A percentile compares a stretch with the other conserved stretches of the same genome.
These are phyloP conservation scores for Dendrocalamus sinicus DNA, from an alignment of 176 grass and related monocot species.

Conservation along the genomic window DNA sequence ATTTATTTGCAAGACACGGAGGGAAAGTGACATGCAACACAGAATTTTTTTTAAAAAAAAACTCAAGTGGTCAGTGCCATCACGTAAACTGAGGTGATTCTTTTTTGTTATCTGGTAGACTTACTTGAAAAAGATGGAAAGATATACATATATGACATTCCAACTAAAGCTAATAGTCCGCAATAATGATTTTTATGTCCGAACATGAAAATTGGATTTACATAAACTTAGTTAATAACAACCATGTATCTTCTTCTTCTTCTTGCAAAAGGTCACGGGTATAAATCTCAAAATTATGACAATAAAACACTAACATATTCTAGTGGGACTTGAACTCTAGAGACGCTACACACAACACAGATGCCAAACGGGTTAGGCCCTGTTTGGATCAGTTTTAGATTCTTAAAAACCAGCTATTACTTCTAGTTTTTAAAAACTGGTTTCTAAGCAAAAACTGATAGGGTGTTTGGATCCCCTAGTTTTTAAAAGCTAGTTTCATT, in stretches of 20 bases:
- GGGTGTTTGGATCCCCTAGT: too few relatives aligned
- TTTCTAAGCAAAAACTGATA: too few relatives aligned
- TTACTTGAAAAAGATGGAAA: background rate
- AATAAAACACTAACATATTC: too few relatives aligned
- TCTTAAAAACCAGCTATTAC: too few relatives aligned
- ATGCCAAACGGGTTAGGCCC: too few relatives aligned
- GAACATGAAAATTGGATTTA: background rate
- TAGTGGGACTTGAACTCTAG: too few relatives aligned
- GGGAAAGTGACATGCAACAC: background rate
- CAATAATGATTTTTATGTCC: background rate
- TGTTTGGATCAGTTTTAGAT: too few relatives aligned
- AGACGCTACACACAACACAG: too few relatives aligned
- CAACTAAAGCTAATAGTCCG: background rate
- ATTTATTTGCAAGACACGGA: background rate
- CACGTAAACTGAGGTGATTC: too few relatives aligned
- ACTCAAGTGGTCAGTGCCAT: too few relatives aligned
- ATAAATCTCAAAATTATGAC: background rate
- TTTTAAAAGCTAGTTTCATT: too few relatives aligned
- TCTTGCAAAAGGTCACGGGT: background rate
- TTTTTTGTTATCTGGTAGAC: background rate
- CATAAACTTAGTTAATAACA: background rate
- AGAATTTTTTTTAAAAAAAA: background rate
- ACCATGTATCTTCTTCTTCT: background rate
- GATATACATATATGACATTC: background rate
- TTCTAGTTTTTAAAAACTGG: too few relatives aligned